Evolutionary conservation across 352 stramenopile genomes (phyloP).

Genomic region (Pythium scleroteichum): DNA sequence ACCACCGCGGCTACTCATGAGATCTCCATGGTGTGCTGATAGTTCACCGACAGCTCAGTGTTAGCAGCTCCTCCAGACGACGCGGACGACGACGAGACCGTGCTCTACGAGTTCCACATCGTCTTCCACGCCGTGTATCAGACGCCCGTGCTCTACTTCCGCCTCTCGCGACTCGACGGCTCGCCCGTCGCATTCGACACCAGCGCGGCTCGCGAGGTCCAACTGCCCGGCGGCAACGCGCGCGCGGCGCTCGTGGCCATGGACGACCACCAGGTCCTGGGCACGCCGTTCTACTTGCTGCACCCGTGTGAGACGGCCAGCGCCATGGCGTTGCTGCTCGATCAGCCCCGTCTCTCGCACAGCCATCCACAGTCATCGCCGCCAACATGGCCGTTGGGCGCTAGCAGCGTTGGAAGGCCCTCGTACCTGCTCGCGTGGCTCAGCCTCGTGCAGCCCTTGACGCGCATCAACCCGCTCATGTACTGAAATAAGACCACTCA

Average conservation of each 20-base stretch:
- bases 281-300: constrained; percentile 67
- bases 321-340: constrained; percentile 64
- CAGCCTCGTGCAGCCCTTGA: constrained; percentile 72
- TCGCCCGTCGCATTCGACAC: constrained; percentile 25
- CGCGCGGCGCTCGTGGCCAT: constrained; percentile 49
- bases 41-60: background rate
- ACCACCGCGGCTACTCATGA: too few relatives aligned
- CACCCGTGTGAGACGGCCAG: constrained; percentile 78
- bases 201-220: constrained; percentile 9
- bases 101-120: constrained; percentile 80
- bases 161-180: constrained; percentile 40
- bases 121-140: constrained; percentile 80
- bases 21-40: too few relatives aligned
- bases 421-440: constrained; percentile 70
- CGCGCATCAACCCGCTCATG: constrained; percentile 43
- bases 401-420: constrained; percentile 3
- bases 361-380: background rate
- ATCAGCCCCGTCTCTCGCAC: constrained; percentile 6
- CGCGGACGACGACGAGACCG: constrained; percentile 19
- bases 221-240: constrained; percentile 39
- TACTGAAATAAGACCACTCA: constrained; percentile 31
- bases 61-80: background rate
- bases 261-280: constrained; percentile 71
- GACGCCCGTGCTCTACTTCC: constrained; percentile 77
- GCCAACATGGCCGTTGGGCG: too few relatives aligned